phyloP scores from a whole-genome alignment of 2,329 filamentous ascomycete species.

The Macrophomina pseudophaseolina region DNA sequence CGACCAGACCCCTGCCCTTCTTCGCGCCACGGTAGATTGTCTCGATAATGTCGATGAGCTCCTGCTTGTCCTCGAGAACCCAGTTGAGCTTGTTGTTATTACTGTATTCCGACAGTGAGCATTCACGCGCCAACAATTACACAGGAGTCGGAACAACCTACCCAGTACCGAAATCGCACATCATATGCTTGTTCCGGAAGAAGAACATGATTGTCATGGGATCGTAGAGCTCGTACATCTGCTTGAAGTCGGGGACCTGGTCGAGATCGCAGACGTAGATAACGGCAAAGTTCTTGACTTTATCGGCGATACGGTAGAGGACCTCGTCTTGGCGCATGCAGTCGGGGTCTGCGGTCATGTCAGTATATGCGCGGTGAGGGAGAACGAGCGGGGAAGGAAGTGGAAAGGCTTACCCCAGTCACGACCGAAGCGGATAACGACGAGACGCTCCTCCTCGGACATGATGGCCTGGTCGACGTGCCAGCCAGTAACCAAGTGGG shows the following conservation, averaged over 20 bases:
- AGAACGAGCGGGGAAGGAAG: slow-evolving; percentile 43
- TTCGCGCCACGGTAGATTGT: slow-evolving; percentile 98
- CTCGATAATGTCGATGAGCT: slow-evolving; percentile 97
- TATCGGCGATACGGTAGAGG: slow-evolving; percentile 90
- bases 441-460: slow-evolving; percentile 86
- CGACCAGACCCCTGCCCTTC: slow-evolving; percentile 94
- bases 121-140: not conserved
- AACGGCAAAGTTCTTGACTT: slow-evolving; percentile 89
- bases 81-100: slow-evolving; percentile 99
- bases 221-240: slow-evolving; percentile 70
- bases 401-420: slow-evolving; percentile 51
- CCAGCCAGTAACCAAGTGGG: slow-evolving; percentile 88
- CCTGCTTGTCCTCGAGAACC: slow-evolving; percentile 96
- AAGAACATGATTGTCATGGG: slow-evolving; percentile 97
- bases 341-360: slow-evolving; percentile 65
- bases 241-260: slow-evolving; percentile 42
- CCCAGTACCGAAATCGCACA: slow-evolving; percentile 95
- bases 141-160: not conserved
- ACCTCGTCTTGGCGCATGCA: slow-evolving; percentile 89
- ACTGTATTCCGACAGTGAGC: not conserved
- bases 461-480: slow-evolving; percentile 93
- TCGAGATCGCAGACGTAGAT: slow-evolving; percentile 91
- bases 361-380: not conserved
- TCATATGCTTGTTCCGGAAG: slow-evolving; percentile 98
- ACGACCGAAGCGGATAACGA: slow-evolving; percentile 91